A percentile compares a stretch with the other conserved stretches of the same genome.
Conservation (phyloP, 306 rosid genomes). For the Pueraria montana region DNA sequence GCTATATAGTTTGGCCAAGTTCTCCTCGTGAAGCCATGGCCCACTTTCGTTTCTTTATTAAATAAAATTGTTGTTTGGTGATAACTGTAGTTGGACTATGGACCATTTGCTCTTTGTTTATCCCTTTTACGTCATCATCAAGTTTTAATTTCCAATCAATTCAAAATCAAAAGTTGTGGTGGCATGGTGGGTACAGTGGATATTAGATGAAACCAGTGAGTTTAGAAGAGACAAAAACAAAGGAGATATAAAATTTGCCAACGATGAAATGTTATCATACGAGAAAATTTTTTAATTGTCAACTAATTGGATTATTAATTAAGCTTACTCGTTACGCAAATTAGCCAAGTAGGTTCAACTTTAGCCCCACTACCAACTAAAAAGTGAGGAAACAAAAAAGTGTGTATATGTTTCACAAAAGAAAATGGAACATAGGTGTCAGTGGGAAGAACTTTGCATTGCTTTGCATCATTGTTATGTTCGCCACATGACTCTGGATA, state of each 20-base stretch:
- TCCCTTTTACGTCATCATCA: conserved; percentile 25
- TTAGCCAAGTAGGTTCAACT: conserved; percentile 1
- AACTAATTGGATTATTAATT: neutral
- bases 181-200: conserved; percentile 46
- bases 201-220: neutral
- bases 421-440: neutral
- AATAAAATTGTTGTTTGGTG: conserved; percentile 24
- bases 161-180: conserved; percentile 40
- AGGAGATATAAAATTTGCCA: conserved; percentile 8
- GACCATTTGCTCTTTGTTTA: conserved; percentile 35
- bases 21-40: conserved; percentile 54
- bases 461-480: conserved; percentile 12
- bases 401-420: neutral
- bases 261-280: conserved; percentile 35
- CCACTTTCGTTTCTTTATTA: conserved; percentile 46
- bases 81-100: neutral
- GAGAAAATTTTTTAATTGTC: conserved; percentile 17
- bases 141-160: conserved; percentile 29
- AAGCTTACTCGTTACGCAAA: conserved; percentile 32
- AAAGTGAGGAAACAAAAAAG: neutral
- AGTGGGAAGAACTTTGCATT: conserved; percentile 1
- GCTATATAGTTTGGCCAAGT: conserved; percentile 21
- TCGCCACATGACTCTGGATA: conserved; percentile 11
- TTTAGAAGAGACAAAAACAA: conserved; percentile 18
- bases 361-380: conserved; percentile 14